Base-by-base conservation (phyloP, 805 yeast genomes). In the Candida endomychidarum region DNA sequence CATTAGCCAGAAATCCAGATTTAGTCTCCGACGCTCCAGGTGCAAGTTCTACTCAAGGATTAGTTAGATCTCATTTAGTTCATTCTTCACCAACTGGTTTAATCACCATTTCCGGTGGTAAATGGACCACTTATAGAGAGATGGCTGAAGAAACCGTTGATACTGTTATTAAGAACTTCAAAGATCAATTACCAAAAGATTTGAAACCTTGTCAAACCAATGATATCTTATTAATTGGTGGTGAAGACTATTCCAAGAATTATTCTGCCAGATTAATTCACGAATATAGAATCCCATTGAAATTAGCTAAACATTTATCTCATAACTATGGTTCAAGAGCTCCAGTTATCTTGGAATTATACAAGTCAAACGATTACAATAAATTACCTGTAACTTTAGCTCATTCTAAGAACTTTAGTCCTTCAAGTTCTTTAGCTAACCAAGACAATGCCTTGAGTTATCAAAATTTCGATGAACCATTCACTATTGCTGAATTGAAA, bases 51-150 rank as follows among this genome's bases (percentile, higher is more conserved):
- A 90, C 97, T 43, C 93, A 89, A 68, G 90, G 89, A 38, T 73
- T 90, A 49, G 98, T 90, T 31, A 83, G 98, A 70, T 84, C 86
- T 51, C 98, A 90, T 65, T 72, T 90, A 53, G 75, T 90, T 40
- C 76, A 83, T 54, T 73, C 78, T 21, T 77, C 95, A 23, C 80
- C 74, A 43, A 74, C 84, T 41, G 93, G 91, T 18, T 75, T 90
- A 51, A 73, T 90, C 27, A 90, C 98, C 27, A 85, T 90, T 50
- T 83, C 95, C 14, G 98, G 97, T 56, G 98, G 98, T 62, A 90
- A 90, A 70, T 90, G 98, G 98, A 90, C 98, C 39, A 90, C 98
- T 25, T 91, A 90, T 72, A 78, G 97, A 70, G 95, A 88, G 70
- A 90, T 90, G 97, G 96, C 97, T 16, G 82, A 90, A 68, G 96